Conservation (phyloP, 192 early-diverging fungal species). For the Endogone sp. region DNA sequence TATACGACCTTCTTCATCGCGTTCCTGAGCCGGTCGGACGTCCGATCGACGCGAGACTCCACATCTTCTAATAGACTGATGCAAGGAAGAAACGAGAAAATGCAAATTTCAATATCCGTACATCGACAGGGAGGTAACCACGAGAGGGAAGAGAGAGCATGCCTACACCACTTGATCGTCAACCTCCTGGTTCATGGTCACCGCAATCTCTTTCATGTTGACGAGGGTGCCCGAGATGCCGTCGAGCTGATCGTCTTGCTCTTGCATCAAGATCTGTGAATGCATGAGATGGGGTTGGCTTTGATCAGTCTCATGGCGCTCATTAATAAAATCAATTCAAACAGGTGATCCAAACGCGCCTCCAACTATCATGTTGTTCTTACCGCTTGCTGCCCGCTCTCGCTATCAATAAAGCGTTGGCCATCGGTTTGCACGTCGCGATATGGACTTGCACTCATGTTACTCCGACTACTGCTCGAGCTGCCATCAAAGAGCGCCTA, state of each 20-base stretch:
- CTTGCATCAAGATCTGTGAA: constrained; percentile 45
- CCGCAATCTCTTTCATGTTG: constrained; percentile 57
- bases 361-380: too few relatives aligned
- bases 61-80: constrained; percentile 47
- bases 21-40: constrained; percentile 33
- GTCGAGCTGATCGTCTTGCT: constrained; percentile 56
- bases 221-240: constrained; percentile 47
- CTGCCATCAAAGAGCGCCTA: constrained; percentile 1
- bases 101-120: background rate
- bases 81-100: background rate
- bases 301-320: background rate
- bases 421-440: constrained; percentile 19
- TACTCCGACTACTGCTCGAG: constrained; percentile 1
- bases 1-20: constrained; percentile 49
- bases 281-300: background rate
- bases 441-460: background rate
- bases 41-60: constrained; percentile 47
- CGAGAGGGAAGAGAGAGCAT: background rate
- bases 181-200: constrained; percentile 49
- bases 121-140: background rate
- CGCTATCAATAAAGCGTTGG: constrained; percentile 28
- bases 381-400: constrained; percentile 30
- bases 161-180: constrained; percentile 50
- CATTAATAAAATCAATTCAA: too few relatives aligned
- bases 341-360: too few relatives aligned